phyloP scores from a whole-genome alignment of 2,329 filamentous ascomycete species.

The Hirsutella rhossiliensis region DNA sequence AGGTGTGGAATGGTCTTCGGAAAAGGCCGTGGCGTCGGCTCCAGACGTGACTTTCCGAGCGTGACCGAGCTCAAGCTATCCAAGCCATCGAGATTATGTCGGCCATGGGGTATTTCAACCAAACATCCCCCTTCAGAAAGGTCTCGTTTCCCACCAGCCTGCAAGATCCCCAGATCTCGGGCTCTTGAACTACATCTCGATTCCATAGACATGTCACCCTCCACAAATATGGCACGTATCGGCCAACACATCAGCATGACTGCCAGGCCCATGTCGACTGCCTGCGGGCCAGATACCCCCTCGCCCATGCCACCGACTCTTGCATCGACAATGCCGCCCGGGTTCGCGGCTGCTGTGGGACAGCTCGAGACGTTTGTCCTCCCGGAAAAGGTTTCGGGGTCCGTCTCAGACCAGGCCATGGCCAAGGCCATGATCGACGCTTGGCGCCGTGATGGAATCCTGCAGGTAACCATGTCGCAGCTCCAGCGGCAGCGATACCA shows the following conservation, averaged over 20 bases:
- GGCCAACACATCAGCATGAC: neutral
- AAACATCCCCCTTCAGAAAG: neutral
- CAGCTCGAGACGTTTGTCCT: constrained; percentile 29
- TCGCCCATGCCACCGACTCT: neutral
- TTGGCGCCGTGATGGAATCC: constrained; percentile 32
- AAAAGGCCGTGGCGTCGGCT: neutral
- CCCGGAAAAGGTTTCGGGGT: constrained; percentile 22
- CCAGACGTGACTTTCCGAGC: constrained; percentile 2
- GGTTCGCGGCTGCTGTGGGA: constrained; percentile 11
- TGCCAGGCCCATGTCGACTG: neutral
- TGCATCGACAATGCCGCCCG: constrained; percentile 13
- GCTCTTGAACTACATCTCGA: neutral
- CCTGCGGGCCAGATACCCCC: neutral
- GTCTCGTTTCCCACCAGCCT: neutral
- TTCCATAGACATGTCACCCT: neutral
- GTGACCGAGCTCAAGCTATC: neutral
- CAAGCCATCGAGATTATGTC: neutral
- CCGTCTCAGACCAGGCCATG: constrained; percentile 19
- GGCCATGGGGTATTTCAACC: neutral
- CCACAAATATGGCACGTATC: neutral
- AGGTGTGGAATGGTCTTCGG: neutral
- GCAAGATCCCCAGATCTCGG: neutral
- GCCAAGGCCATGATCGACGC: constrained; percentile 27
- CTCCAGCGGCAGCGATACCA: constrained; percentile 22
- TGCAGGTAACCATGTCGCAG: constrained; percentile 29